Evolutionary conservation across 2,329 filamentous ascomycete species (phyloP).

Genomic region (Fusarium robinianum): DNA sequence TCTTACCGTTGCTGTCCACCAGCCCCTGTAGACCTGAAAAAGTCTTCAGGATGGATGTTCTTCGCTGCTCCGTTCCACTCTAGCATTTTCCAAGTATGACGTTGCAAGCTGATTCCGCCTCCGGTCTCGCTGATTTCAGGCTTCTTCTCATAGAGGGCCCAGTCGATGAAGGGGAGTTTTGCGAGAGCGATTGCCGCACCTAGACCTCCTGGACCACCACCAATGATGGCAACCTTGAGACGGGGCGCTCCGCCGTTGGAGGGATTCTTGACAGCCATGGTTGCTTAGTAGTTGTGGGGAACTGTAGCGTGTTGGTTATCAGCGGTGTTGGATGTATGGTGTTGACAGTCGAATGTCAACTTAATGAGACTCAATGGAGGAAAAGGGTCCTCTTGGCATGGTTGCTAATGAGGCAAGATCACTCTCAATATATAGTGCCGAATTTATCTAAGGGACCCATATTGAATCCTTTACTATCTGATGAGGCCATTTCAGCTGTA

Average conservation of each 20-base stretch:
- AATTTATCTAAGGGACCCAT: conserved; percentile 4
- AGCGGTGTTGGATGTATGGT: too few relatives aligned
- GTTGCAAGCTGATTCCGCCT: conserved; percentile 44
- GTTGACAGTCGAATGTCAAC: background rate
- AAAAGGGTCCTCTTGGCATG: too few relatives aligned
- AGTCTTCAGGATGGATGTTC: conserved; percentile 38
- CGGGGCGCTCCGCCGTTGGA: conserved; percentile 15
- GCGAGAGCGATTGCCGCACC: conserved; percentile 41
- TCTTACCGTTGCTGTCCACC: conserved; percentile 35
- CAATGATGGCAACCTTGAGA: conserved; percentile 35
- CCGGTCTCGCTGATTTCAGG: conserved; percentile 44
- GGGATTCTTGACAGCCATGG: conserved; percentile 26
- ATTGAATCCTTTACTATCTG: background rate
- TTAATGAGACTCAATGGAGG: conserved; percentile 1
- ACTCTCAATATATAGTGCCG: conserved; percentile 8
- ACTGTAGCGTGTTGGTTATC: background rate
- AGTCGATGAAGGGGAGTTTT: conserved; percentile 38
- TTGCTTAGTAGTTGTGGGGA: background rate
- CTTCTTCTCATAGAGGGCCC: conserved; percentile 44
- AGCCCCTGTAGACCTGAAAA: conserved; percentile 36
- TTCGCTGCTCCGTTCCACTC: conserved; percentile 40
- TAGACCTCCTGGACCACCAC: conserved; percentile 38
- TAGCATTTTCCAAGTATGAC: conserved; percentile 43
- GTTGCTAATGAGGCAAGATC: background rate
- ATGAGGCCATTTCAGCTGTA: conserved; percentile 27